Base-by-base conservation (phyloP, 2,329 filamentous ascomycete genomes). In the Hymenoscyphus repandus region DNA sequence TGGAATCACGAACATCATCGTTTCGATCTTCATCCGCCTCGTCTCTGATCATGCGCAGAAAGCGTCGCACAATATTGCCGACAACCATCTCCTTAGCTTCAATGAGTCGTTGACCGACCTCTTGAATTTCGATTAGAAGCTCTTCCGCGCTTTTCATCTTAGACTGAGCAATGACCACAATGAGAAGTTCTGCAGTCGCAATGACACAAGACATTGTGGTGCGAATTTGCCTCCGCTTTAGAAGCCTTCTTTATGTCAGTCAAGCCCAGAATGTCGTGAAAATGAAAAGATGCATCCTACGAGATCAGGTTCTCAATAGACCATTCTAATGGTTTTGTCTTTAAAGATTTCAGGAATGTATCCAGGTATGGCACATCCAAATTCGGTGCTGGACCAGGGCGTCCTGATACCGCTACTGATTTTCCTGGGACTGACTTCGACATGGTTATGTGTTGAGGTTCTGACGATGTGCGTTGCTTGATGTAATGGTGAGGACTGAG, bases 81-180 rank as follows among this genome's bases (percentile, higher is more conserved):
- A 96, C 90, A 5, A 90, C 89, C 61, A 96, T 85, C 72, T 97
- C 93, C 63, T 95, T 90, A 6, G 93, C 91, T 49, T 86, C 81
- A 33, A 63, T 39, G 39, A 99, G 76, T 49, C 83, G 81, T 60
- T 83, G 79, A 50, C 93, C 93, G 20, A 92, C 83, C 53, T 83
- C 79, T 58, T 88, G 84, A 55, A 99, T 84, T 58, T 88, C 84
- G 61, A 85, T 80, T 52, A 97, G 82, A 45, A 99, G 82, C 62
- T 85, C 83, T 45, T 83, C 80, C 42, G 90, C 85, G 67, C 92
- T 86, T 54, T 79, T 78, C 72, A 86, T 91, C 67, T 85, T 88
- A 60, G 86, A 87, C 57, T 84, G 84, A 32, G 88, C 88, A 46
- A 99, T 88, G 18, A 96, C 88, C 54, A 89, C 86, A 46, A 90